Base-by-base conservation (phyloP, 805 yeast genomes). In the Tetrapisispora nanseiensis region DNA sequence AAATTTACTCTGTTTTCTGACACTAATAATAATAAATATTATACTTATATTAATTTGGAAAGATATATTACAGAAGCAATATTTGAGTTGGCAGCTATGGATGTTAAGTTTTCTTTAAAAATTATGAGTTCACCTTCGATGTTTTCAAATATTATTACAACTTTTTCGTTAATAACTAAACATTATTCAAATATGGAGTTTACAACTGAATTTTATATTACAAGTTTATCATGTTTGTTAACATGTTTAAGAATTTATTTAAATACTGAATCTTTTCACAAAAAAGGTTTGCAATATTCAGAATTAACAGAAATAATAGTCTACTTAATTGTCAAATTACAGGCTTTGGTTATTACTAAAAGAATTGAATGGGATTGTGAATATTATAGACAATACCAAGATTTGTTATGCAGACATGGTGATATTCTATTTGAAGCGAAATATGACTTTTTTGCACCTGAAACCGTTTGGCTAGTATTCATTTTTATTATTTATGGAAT, bases 191-290 rank as follows among this genome's bases (percentile, higher is more conserved):
- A 37, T 12, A 26, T 45, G 12, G 33, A 33, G 10, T 42, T 49
- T 23, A 30, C 36, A 5, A 9, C 40, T 12, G 34, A 24, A 46
- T 68, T 10, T 50, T 61, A 36, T 67, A 64, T 19, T 9, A 8
- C 26, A 16, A 44, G 49, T 3, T 50, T 66, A 0, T 27, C 59
- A 20, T 31, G 46, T 0, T 65, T 66, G 35, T 32, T 68, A n/a
- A 45, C 46, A 19, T 53, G 48, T 28, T 13, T 49, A 6, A 53
- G 50, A 15, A 15, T 51, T 7, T 37, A 40, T 4, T 51, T 45
- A 22, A 51, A 47, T 19, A 33, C 35, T 27, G 30, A 37, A 6
- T 16, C 11, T 3, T n/a, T 10, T 10, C 19, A 31, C 11, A 22
- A 38, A 15, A 39, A 38, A 11, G 35, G 22, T 21, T 20, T 37